These are phyloP conservation scores for Cryphonectria radicalis DNA, from an alignment of 2,329 filamentous ascomycete species.

Conservation along the genomic window DNA sequence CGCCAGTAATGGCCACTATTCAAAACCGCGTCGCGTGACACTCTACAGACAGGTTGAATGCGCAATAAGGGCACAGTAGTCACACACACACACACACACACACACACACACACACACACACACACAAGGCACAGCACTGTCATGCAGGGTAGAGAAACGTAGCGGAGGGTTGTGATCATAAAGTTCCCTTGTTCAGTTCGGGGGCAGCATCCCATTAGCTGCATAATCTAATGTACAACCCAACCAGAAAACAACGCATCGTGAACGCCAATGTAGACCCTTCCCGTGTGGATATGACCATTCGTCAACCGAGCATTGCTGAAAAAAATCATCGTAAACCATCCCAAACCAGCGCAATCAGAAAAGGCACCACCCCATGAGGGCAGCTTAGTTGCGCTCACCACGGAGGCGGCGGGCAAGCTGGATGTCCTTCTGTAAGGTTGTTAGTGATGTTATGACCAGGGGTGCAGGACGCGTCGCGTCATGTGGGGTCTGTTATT, in stretches of 20 bases:
- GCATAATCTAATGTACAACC: conserved; percentile 46
- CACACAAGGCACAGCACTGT: background rate
- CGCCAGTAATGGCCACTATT: background rate
- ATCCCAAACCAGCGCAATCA: conserved; percentile 37
- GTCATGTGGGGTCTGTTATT: background rate
- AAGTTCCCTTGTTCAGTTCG: conserved; percentile 30
- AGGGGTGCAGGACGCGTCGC: background rate
- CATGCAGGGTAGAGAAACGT: background rate
- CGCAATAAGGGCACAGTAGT: background rate
- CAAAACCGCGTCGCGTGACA: background rate
- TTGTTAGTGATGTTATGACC: conserved; percentile 40
- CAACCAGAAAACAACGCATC: conserved; percentile 45
- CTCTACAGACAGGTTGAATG: background rate
- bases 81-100: background rate
- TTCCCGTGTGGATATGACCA: conserved; percentile 41
- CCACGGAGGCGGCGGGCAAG: conserved; percentile 93
- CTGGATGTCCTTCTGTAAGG: conserved; percentile 83
- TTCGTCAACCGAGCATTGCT: conserved; percentile 49
- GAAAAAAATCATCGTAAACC: conserved; percentile 47
- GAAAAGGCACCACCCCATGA: conserved; percentile 30
- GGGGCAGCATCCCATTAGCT: conserved; percentile 41
- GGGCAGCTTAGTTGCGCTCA: conserved; percentile 74
- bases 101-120: background rate
- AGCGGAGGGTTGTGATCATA: conserved; percentile 34
- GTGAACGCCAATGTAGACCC: conserved; percentile 48